Evolutionary conservation across 441 rosid species (phyloP).

Genomic region (Erodium chrysanthum): DNA sequence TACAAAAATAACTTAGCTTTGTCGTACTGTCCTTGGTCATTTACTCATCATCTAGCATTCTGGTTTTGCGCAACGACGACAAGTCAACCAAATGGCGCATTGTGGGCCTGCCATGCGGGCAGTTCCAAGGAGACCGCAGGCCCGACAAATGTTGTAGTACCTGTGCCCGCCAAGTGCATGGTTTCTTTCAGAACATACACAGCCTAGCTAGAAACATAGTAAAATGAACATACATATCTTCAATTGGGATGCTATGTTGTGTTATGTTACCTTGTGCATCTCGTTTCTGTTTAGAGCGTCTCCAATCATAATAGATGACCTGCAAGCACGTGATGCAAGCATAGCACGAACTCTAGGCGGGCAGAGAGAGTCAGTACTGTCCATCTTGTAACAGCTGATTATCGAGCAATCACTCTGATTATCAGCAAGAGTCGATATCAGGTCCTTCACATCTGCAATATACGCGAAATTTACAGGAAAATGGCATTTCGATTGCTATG

Average conservation of each 20-base stretch:
- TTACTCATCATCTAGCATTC: slow-evolving; percentile 4
- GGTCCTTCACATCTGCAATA: slow-evolving; percentile 72
- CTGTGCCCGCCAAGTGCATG: slow-evolving; percentile 27
- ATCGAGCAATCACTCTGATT: slow-evolving; percentile 70
- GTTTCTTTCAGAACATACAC: neutral
- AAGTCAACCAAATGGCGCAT: slow-evolving; percentile 92
- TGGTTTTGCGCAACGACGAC: slow-evolving; percentile 32
- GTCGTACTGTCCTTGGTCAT: neutral
- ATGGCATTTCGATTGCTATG: neutral
- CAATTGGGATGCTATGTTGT: too few species aligned
- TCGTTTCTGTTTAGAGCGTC: slow-evolving; percentile 75
- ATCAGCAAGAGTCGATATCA: slow-evolving; percentile 75
- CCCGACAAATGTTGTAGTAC: slow-evolving; percentile 68
- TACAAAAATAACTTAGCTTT: neutral
- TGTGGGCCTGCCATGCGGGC: slow-evolving; percentile 96
- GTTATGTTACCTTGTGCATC: slow-evolving; percentile 67
- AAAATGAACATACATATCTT: neutral
- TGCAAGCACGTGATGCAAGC: slow-evolving; percentile 89
- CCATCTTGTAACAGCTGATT: slow-evolving; percentile 63
- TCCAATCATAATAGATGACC: slow-evolving; percentile 81
- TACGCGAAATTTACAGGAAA: neutral
- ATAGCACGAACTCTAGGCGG: slow-evolving; percentile 85
- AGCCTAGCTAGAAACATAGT: neutral
- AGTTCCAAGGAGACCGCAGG: slow-evolving; percentile 91
- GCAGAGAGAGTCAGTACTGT: slow-evolving; percentile 65